Evolutionary conservation across 495 filamentous ascomycete species (phyloP), one percentile per base, ranked within the genome.

Genomic region (Hypoxylon perforatum): DNA sequence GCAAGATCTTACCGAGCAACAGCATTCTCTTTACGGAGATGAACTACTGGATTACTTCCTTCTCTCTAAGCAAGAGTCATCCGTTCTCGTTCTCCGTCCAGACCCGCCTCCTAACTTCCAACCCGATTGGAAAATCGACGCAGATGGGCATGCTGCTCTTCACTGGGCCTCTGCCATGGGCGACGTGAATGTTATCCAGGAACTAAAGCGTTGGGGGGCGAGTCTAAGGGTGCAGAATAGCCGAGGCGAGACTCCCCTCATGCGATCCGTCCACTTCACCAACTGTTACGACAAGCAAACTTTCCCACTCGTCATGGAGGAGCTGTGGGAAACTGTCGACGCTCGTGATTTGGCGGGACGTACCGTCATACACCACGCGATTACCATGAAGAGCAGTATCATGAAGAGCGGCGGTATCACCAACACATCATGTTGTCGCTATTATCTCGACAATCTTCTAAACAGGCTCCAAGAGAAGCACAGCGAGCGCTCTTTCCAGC

Each of bases 161-260:
- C 95, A 99, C 73, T 99, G 95, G 95, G 95, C 93, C 15, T 91
- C 92, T 59, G 91, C 95, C n/a, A 98, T 99, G 95, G 95, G 94
- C 39, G 95, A 99, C 70, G 79, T 97, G 15, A 90, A 92, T 23
- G 91, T 98, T 28, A 92, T 97, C 56, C 91, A 88, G 73, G 87
- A 94, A 69, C 80, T 99, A 3, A 88, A 94, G 59, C 84, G 85
- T 11, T 91, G 91, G 52, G 87, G 88, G 33, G 93, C 93, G 9
- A 85, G 87, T 54, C 76, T 89, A 12, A 86, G 85, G 28, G 82
- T 85, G 6, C 81, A 87, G 47, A 94, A 94, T 42, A 79, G 86
- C 17, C 89, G 91, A 48, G 93, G 93, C 54, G 95, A 98, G 76
- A 97, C 96, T 0, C 93, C 96, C 0, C 84, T 99, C 45, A 96